A percentile compares a stretch with the other conserved stretches of the same genome.
phyloP scores from a whole-genome alignment of 768 basidiomycete species.

The Mycena pura region DNA sequence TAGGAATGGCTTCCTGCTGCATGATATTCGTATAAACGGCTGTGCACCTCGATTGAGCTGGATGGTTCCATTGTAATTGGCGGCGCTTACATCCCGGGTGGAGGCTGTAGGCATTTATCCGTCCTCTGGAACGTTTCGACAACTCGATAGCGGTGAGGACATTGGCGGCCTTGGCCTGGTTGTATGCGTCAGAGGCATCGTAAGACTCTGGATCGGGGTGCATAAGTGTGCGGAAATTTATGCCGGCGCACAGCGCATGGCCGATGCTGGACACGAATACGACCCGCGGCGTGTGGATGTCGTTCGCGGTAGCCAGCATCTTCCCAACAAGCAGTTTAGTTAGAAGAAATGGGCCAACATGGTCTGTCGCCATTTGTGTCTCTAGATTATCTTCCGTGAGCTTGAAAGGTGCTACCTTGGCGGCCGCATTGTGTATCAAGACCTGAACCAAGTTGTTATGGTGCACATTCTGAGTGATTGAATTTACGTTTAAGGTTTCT shows the following conservation, averaged over 20 bases:
- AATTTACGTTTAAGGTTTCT: conserved; percentile 4
- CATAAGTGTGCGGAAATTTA: neutral
- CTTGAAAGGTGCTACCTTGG: neutral
- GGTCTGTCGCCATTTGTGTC: neutral
- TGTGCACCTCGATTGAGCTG: neutral
- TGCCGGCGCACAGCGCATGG: neutral
- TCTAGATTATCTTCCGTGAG: neutral
- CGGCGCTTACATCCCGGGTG: neutral
- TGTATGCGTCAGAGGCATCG: neutral
- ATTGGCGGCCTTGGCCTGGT: neutral
- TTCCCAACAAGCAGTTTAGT: neutral
- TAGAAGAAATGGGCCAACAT: conserved; percentile 1
- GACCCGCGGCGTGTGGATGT: neutral
- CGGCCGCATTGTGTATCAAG: conserved; percentile 9
- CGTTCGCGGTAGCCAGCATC: neutral
- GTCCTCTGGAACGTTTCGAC: neutral
- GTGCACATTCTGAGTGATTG: neutral
- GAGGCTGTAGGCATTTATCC: neutral
- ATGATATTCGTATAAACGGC: neutral
- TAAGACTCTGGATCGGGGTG: neutral
- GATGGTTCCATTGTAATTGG: too few relatives aligned
- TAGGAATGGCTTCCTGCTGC: neutral
- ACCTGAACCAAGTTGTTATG: neutral
- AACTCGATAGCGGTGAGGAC: neutral
- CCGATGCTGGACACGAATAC: neutral